A percentile compares a stretch with the other conserved stretches of the same genome.
Conservation (phyloP, 768 basidiomycete species). For the Russula virescens region DNA sequence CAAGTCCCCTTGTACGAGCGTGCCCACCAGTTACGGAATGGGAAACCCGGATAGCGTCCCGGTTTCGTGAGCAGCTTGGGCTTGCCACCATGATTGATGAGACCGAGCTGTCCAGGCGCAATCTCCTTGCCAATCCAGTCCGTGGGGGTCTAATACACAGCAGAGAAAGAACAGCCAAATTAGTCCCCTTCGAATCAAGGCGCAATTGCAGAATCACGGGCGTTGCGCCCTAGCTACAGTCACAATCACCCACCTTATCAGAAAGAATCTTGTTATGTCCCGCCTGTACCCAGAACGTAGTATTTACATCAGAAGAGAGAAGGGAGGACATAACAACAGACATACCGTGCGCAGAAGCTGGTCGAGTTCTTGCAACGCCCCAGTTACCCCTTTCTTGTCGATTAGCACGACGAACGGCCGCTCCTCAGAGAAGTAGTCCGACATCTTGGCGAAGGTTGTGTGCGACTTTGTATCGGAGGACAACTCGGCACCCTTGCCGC, state of each 20-base stretch:
- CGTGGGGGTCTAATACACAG: conserved; percentile 42
- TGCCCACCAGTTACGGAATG: conserved; percentile 82
- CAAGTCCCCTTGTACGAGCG: conserved; percentile 63
- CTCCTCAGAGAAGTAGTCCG: conserved; percentile 38
- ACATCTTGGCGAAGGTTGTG: conserved; percentile 6
- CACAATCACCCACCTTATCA: conserved; percentile 41
- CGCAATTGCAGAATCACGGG: not conserved
- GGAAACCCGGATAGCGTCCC: conserved; percentile 72
- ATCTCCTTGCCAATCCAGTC: conserved; percentile 70
- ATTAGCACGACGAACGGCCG: conserved; percentile 70
- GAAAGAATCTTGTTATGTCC: conserved; percentile 55
- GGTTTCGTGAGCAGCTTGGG: conserved; percentile 71
- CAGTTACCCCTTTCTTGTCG: conserved; percentile 57
- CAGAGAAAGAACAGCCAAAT: not conserved
- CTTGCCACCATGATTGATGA: conserved; percentile 77
- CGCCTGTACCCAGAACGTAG: conserved; percentile 35
- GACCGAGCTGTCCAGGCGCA: conserved; percentile 62
- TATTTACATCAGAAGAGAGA: not conserved
- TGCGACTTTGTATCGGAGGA: not conserved
- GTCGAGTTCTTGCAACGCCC: conserved; percentile 67
- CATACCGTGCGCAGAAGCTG: conserved; percentile 48
- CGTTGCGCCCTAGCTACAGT: not conserved
- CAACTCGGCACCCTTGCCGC: not conserved
- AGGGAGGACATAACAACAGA: not conserved
- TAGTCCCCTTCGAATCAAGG: not conserved